Evolutionary conservation across 2,329 filamentous ascomycete genomes (phyloP), one percentile per base, ranked within the genome.

Genomic region (Metarhizium rileyi): DNA sequence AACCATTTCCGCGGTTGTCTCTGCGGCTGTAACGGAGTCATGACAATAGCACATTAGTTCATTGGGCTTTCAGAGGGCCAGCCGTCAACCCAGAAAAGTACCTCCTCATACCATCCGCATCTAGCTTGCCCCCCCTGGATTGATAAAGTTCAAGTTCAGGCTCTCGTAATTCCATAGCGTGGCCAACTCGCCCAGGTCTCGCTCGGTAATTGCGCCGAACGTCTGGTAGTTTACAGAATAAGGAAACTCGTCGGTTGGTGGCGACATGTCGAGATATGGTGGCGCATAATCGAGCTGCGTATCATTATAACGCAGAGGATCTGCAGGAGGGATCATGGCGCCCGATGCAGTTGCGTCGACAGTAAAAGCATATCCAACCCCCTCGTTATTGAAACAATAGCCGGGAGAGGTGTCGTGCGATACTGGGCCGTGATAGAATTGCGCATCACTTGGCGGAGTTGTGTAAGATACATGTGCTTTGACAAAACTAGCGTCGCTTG

Each of bases 111-210:
- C 4, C 4, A n/a, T 5, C 12, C 30, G 10, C 12, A 10, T 14
- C 18, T 25, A 48, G 4, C 20, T 27, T 8, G 18, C 25, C n/a
- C 46, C 49, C n/a, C 35, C 50, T 2, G 54, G 49, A n/a, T 50
- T 52, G 27, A 64, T 57, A 20, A 66, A 66, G 44, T 57, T 52
- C 35, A 66, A 56, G 44, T 66, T 61, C 41, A 67, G 52, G 22
- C 59, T 62, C 50, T 64, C 59, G 36, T 65, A 66, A 43, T 67
- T 60, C 65, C 64, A 67, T 22, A 66, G 47, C 6, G 53, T 55
- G 4, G 63, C 63, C 48, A 67, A 46, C 6, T 65, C 60, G 10
- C 64, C 64, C 23, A 67, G 55, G n/a, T 66, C 61, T 20, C 59
- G 55, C n/a, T 64, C 61, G 3, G 62, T 60, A 22, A 66, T 62